Conservation (phyloP, 257 asterid genomes). For the Leonotis leonurus region DNA sequence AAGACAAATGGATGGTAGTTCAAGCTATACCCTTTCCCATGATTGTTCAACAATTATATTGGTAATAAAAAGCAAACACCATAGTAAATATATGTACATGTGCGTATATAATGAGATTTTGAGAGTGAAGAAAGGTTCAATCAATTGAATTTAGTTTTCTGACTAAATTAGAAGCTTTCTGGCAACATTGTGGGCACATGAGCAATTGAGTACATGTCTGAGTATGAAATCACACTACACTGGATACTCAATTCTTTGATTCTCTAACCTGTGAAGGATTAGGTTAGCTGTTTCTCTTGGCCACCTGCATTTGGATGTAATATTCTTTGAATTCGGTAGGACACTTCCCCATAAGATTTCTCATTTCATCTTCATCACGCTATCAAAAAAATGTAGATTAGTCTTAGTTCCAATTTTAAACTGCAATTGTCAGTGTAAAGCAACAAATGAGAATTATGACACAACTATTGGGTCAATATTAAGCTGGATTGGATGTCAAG, state of each 20-base stretch:
- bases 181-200: too few species aligned
- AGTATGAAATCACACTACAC: neutral
- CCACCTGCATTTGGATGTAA: conserved; percentile 97
- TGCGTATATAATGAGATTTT: too few species aligned
- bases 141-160: too few species aligned
- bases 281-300: conserved; percentile 95
- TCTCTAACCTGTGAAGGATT: conserved; percentile 85
- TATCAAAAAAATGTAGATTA: conserved; percentile 17
- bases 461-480: neutral
- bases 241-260: neutral
- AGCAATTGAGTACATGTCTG: conserved; percentile 2
- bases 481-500: neutral
- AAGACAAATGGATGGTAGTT: neutral
- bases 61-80: too few species aligned
- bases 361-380: conserved; percentile 95
- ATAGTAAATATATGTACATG: too few species aligned
- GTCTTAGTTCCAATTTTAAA: neutral
- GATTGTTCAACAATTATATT: too few species aligned
- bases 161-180: too few species aligned
- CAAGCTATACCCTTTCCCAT: neutral
- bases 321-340: conserved; percentile 84
- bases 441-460: neutral
- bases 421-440: neutral
- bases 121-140: too few species aligned
- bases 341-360: conserved; percentile 60